Evolutionary conservation across 179 eudicot genomes (phyloP), one percentile per base, ranked within the genome.

Genomic region (Beta lomatogona): DNA sequence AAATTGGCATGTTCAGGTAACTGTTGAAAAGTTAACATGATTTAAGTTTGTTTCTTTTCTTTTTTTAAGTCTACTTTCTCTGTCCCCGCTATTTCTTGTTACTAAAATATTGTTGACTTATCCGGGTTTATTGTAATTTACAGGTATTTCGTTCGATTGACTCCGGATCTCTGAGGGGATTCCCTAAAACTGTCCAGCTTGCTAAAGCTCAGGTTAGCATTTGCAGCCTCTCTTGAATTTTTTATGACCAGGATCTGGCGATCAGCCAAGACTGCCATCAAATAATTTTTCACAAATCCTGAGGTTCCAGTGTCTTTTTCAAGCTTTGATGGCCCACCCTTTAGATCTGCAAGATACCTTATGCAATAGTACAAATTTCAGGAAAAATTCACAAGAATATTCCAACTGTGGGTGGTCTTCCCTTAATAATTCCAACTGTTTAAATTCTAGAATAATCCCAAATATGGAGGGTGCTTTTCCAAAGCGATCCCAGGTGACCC

Each of bases 1-100:
- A 80, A 94, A 90, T 79, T 96, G 99, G 98, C 93, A 92, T 84
- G 95, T 95, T 83, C 99, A 95, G 98, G 98, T 95, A 68, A 44
- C 41, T 22, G 54, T 57, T 28, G 14, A 15, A 36, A 78, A n/a
- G 46, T 41, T 44, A 68, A 16, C 59, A 61, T n/a, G 6, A 14
- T 45, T 31, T 50, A 28, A 53, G 22, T 13, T 67, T 63, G 14
- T 77, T 68, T 75, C 65, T 19, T 25, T 48, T 6, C 10, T 52
- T 15, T 21, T 50, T 61, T 60, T 13, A 11, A n/a, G 4, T n/a
- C 5, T 55, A 44, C 25, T 48, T 6, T 48, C 52, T 6, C 52
- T 4, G 58, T 19, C 22, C 13, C 15, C 55, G 69, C 67, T 53
- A 11, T 66, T 53, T 5, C 45, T 25, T 22, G 22, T 52, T 57